Conservation (phyloP, 2,329 filamentous ascomycete species). For the Simplicillium sp. region DNA sequence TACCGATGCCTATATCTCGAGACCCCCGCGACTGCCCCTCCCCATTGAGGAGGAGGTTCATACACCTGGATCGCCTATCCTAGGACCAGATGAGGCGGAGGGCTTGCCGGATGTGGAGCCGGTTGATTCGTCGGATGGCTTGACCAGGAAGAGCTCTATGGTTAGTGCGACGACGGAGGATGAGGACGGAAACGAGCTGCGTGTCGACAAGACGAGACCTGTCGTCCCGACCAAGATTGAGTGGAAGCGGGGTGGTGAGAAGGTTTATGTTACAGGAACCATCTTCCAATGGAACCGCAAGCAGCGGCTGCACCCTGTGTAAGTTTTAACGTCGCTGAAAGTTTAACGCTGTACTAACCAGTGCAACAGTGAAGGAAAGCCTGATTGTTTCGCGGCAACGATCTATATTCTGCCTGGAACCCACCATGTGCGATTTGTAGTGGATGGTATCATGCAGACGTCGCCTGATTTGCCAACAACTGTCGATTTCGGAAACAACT, state of each 20-base stretch:
- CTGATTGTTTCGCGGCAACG: slow-evolving; percentile 62
- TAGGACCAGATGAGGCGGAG: slow-evolving; percentile 57
- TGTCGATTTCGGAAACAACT: slow-evolving; percentile 93
- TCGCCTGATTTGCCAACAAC: slow-evolving; percentile 83
- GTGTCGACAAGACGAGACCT: slow-evolving; percentile 63
- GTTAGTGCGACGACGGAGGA: slow-evolving; percentile 63
- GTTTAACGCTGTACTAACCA: slow-evolving; percentile 10
- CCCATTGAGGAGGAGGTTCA: slow-evolving; percentile 89
- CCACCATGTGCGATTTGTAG: slow-evolving; percentile 92
- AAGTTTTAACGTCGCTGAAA: slow-evolving; percentile 31
- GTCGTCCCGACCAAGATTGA: slow-evolving; percentile 78
- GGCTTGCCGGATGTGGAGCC: slow-evolving; percentile 41
- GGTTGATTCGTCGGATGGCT: slow-evolving; percentile 37
- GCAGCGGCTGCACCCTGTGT: slow-evolving; percentile 78
- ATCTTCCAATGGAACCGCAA: slow-evolving; percentile 98
- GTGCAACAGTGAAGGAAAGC: slow-evolving; percentile 38
- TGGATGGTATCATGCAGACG: slow-evolving; percentile 87
- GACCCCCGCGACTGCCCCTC: slow-evolving; percentile 82
- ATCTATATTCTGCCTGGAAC: slow-evolving; percentile 86
- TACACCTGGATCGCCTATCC: slow-evolving; percentile 82
- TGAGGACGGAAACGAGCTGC: slow-evolving; percentile 66
- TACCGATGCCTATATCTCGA: slow-evolving; percentile 53
- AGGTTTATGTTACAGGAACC: slow-evolving; percentile 92
- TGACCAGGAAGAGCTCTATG: slow-evolving; percentile 46
- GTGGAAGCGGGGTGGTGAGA: slow-evolving; percentile 76